Evolutionary conservation across 1,139 yeast genomes (phyloP).

Genomic region (Saccharomyces hybrid): DNA sequence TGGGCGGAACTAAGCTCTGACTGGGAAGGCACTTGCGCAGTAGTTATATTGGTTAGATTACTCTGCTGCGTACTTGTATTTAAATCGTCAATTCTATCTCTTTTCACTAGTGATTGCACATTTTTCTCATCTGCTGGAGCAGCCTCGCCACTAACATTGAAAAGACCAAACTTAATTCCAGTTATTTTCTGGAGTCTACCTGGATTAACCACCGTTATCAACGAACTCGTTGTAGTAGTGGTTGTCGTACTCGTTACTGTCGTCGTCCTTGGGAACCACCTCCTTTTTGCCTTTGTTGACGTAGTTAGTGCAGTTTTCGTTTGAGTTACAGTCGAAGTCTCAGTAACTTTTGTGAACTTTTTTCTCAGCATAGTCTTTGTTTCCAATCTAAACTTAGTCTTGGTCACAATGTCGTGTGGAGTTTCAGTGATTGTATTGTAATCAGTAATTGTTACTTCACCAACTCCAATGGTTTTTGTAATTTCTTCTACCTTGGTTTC

Average conservation of each 20-base stretch:
- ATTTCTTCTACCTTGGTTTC: slow-evolving; percentile 19
- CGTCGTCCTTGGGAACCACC: slow-evolving; percentile 12
- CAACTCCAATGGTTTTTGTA: slow-evolving; percentile 14
- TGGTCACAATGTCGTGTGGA: slow-evolving; percentile 4
- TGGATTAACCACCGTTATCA: background rate
- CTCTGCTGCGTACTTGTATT: background rate
- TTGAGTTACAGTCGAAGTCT: slow-evolving; percentile 13
- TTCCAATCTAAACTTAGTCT: slow-evolving; percentile 1
- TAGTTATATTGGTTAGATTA: background rate
- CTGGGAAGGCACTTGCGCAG: background rate
- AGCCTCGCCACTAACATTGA: background rate
- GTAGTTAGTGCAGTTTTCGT: slow-evolving; percentile 9
- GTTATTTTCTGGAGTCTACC: background rate
- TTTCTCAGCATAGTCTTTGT: background rate
- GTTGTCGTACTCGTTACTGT: slow-evolving; percentile 14
- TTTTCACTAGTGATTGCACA: background rate
- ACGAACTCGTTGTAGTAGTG: slow-evolving; percentile 1
- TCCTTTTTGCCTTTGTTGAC: slow-evolving; percentile 14
- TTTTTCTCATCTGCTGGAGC: background rate
- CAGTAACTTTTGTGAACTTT: slow-evolving; percentile 8
- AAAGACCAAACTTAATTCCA: background rate
- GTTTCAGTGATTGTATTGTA: slow-evolving; percentile 7
- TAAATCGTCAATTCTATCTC: background rate
- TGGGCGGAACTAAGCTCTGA: background rate
- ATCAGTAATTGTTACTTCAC: slow-evolving; percentile 9